Evolutionary conservation across 1,139 yeast species (phyloP), one percentile per base, ranked within the genome.

Genomic region (Debaryomyces robertsiae): DNA sequence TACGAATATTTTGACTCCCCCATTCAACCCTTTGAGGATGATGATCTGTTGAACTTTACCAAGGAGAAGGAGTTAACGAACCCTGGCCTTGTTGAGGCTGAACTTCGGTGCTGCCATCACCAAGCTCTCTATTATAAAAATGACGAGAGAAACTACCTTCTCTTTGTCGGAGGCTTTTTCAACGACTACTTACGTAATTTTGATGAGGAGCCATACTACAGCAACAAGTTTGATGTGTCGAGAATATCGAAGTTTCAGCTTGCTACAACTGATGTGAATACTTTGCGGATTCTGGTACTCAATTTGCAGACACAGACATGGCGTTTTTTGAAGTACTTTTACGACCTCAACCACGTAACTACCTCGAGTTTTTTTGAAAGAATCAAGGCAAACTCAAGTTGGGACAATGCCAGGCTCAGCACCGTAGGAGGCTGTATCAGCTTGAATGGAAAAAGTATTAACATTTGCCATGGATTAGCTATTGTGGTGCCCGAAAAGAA

Each of bases 241-340:
- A 54, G 71, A 34, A 51, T 71, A 28, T 45, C 66, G 4, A 57
- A 61, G 50, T 58, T 66, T 33, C 65, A 61, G 40, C 47, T 70
- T 27, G 52, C 58, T 1, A 47, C 65, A 2, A 57, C 60, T 33
- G 63, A 65, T 46, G 42, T 58, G 29, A 60, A 67, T 35, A 48
- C 63, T 9, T 57, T 66, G 37, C 55, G 77, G 34, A 52, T 73
- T 16, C 60, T 71, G 13, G 67, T 63, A 4, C 60, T 69, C 38
- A 70, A 71, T 47, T 53, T 72, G 32, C 65, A 61, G 36, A 68
- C 77, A 1, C 77, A 71, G 48, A 68, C 70, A 2, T 73, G 77
- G 77, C 60, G 63, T 32, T 73, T 67, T 46, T 50, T 64, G 46
- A 54, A 64, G 30, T 71, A 61, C 48, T 65, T 59, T 46, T 63